Percentiles rank a stretch among this genome's conserved stretches.
Evolutionary conservation across 805 yeast species (phyloP).

Genomic region (Aciculoconidium aculeatum): DNA sequence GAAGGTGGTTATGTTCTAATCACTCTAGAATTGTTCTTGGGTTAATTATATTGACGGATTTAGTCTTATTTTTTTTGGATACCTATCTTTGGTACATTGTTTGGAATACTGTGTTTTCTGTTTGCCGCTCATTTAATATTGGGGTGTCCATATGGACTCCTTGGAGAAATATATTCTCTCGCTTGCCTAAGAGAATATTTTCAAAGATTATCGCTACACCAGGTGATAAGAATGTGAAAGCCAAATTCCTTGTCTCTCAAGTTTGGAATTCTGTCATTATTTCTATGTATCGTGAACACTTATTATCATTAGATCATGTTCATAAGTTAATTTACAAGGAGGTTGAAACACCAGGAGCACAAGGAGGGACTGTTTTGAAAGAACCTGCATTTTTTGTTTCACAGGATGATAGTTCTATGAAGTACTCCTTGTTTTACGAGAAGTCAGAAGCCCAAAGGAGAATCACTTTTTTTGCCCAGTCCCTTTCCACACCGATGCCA

Average conservation of each 20-base stretch:
- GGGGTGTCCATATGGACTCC: conserved; percentile 88
- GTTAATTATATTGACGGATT: conserved; percentile 54
- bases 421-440: conserved; percentile 49
- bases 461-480: conserved; percentile 84
- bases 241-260: conserved; percentile 34
- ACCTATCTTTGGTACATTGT: conserved; percentile 83
- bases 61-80: conserved; percentile 68
- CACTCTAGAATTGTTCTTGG: conserved; percentile 55
- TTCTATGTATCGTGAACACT: conserved; percentile 77
- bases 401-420: conserved; percentile 70
- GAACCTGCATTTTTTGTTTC: conserved; percentile 79
- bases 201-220: conserved; percentile 58
- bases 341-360: conserved; percentile 27
- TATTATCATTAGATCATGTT: conserved; percentile 67
- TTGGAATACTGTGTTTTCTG: conserved; percentile 71
- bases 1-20: conserved; percentile 44
- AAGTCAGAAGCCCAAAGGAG: conserved; percentile 79
- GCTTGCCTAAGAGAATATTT: conserved; percentile 70
- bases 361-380: conserved; percentile 40
- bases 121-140: conserved; percentile 60
- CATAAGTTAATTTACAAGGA: conserved; percentile 59
- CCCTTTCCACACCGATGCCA: conserved; percentile 79
- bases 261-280: conserved; percentile 83
- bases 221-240: conserved; percentile 28
- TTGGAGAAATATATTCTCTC: conserved; percentile 74